phyloP scores from a whole-genome alignment of 805 yeast genomes.

The Metschnikowia borealis region DNA sequence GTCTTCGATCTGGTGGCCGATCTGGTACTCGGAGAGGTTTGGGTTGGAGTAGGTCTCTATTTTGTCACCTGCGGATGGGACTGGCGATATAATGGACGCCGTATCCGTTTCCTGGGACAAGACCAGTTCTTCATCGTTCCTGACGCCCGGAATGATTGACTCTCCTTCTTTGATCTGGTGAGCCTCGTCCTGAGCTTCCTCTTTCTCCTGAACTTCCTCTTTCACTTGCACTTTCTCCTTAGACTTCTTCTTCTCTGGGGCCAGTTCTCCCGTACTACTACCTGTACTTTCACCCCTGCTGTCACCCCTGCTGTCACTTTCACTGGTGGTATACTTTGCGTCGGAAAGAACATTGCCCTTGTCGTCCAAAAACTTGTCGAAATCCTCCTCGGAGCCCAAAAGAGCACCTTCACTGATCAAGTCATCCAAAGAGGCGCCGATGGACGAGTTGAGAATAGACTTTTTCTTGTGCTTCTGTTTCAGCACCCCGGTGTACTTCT shows the following conservation, averaged over 20 bases:
- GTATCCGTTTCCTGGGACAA: neutral
- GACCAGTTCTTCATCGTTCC: too few species aligned
- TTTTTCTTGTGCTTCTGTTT: conserved; percentile 16
- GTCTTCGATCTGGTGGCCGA: conserved; percentile 35
- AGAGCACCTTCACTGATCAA: conserved; percentile 45
- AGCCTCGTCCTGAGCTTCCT: too few species aligned
- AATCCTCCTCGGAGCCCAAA: conserved; percentile 48
- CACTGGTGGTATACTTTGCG: conserved; percentile 26
- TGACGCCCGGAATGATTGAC: too few species aligned
- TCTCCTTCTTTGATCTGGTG: too few species aligned
- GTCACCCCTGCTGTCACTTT: neutral
- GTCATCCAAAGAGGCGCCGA: conserved; percentile 55
- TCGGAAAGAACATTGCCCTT: conserved; percentile 51
- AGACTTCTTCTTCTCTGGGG: too few species aligned
- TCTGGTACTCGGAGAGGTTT: conserved; percentile 42
- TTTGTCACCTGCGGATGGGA: neutral
- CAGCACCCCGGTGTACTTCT: conserved; percentile 30
- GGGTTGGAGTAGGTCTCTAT: conserved; percentile 36
- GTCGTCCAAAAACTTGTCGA: conserved; percentile 49
- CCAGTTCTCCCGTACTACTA: too few species aligned
- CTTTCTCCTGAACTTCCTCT: too few species aligned
- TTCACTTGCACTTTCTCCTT: too few species aligned
- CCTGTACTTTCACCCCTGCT: neutral
- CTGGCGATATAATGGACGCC: conserved; percentile 5
- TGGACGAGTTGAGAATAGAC: conserved; percentile 22